phyloP scores from a whole-genome alignment of 306 rosid genomes.

The Lupinus albus region DNA sequence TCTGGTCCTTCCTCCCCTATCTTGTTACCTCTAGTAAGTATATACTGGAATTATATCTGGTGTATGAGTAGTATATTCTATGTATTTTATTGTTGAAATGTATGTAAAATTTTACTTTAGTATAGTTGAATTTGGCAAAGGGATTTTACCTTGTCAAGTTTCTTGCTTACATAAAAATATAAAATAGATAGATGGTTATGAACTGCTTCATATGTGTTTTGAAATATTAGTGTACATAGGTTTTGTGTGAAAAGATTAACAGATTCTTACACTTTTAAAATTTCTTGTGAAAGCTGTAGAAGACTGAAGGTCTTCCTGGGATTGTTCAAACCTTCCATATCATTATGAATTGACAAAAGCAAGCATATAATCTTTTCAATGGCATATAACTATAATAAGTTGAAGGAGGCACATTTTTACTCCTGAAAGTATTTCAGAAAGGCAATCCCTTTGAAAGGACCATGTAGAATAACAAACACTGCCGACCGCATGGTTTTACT shows the following conservation, averaged over 20 bases:
- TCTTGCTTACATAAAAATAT: background rate
- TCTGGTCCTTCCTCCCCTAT: background rate
- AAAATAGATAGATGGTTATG: background rate
- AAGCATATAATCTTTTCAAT: background rate
- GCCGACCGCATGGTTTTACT: background rate
- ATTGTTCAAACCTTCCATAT: background rate
- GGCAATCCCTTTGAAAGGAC: too few species aligned
- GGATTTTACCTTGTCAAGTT: slow-evolving; percentile 26
- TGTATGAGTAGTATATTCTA: slow-evolving; percentile 16
- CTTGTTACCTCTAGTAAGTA: slow-evolving; percentile 14
- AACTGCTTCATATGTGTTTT: background rate
- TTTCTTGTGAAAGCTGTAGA: background rate
- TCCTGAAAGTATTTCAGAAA: background rate
- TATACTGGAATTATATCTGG: slow-evolving; percentile 11
- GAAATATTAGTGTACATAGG: too few species aligned
- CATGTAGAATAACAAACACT: background rate
- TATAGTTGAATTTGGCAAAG: background rate
- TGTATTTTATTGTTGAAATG: slow-evolving; percentile 24
- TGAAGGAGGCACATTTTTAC: background rate
- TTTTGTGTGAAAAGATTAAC: background rate
- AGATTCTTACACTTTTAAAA: background rate
- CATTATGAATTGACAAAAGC: background rate
- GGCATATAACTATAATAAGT: background rate
- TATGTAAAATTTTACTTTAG: slow-evolving; percentile 17
- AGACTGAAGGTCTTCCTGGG: background rate